Evolutionary conservation across 495 filamentous ascomycete species (phyloP), one percentile per base, ranked within the genome.

Genomic region (Cladorrhinum samala): DNA sequence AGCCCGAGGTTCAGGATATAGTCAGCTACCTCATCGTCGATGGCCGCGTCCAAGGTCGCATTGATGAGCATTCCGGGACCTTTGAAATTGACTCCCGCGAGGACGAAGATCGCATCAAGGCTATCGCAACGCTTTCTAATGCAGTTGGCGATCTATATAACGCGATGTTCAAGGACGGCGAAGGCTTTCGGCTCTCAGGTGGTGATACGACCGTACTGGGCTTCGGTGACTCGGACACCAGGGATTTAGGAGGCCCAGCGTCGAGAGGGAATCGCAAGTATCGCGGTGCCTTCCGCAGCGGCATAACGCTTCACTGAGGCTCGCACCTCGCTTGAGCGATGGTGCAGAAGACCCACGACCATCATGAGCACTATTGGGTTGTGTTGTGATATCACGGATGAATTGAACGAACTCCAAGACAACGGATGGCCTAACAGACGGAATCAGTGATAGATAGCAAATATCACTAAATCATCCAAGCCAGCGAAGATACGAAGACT

Each of bases 21-120:
- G 70, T 97, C 14, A 85, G 90, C 50, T 95, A 89, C 72, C 73
- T 98, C 45, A 96, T 98, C 57, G 80, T 96, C 43, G 90, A 94
- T 65, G 83, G 86, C 61, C 87, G 88, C 58, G 81, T 97, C 48
- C 79, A 84, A 30, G 93, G 87, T 54, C 87, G 86, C 66, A 93
- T 98, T 66, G 86, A 98, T 67, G 89, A 96, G 67, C 81, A 88
- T 65, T 79, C 77, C 49, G 89, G 91, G 19, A 89, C 83, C 0
- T 83, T 98, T 25, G 82, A 89, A 62, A 85, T 95, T 36, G 84
- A 87, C 58, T 87, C 83, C 27, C 72, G 76, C 44, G 82, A 76
- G 44, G 91, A 96, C 68, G 77, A 79, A 30, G 86, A 86, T 54
- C 86, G 91, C 50, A 74, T 87, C 48, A 71, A 77, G 46, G 84